These are phyloP conservation scores for Colletotrichum simmondsii DNA, from an alignment of 2,329 filamentous ascomycete genomes.

Conservation along the genomic window DNA sequence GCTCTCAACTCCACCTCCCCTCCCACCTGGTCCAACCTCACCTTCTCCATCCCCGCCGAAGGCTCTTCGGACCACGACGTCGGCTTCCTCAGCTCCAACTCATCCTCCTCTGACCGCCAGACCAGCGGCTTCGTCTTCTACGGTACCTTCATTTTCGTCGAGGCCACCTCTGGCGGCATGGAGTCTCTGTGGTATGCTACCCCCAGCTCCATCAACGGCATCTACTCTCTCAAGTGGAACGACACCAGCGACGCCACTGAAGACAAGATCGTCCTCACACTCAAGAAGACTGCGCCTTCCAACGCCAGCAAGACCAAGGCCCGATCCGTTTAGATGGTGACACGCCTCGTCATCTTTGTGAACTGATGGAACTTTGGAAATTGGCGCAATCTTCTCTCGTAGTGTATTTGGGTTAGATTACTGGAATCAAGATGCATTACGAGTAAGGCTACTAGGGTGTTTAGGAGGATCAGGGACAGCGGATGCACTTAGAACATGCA, in stretches of 20 bases:
- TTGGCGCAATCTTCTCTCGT: neutral
- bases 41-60: constrained; percentile 38
- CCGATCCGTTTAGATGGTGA: neutral
- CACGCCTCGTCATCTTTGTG: neutral
- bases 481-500: neutral
- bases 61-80: constrained; percentile 35
- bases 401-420: neutral
- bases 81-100: constrained; percentile 34
- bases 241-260: constrained; percentile 25
- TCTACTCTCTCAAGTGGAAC: constrained; percentile 41
- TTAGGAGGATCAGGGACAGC: neutral
- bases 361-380: neutral
- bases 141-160: constrained; percentile 36
- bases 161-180: constrained; percentile 21
- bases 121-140: constrained; percentile 42
- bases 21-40: constrained; percentile 39
- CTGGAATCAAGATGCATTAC: neutral
- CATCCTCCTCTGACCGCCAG: constrained; percentile 5
- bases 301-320: neutral
- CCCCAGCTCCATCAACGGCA: constrained; percentile 30
- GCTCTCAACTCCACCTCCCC: constrained; percentile 5
- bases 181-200: constrained; percentile 39
- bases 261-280: constrained; percentile 33
- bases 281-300: constrained; percentile 37
- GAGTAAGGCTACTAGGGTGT: neutral